Percentiles rank a stretch among this genome's conserved stretches.
These are phyloP conservation scores for Bathelium albidoporum DNA, from an alignment of 495 filamentous ascomycete species.

Conservation along the genomic window DNA sequence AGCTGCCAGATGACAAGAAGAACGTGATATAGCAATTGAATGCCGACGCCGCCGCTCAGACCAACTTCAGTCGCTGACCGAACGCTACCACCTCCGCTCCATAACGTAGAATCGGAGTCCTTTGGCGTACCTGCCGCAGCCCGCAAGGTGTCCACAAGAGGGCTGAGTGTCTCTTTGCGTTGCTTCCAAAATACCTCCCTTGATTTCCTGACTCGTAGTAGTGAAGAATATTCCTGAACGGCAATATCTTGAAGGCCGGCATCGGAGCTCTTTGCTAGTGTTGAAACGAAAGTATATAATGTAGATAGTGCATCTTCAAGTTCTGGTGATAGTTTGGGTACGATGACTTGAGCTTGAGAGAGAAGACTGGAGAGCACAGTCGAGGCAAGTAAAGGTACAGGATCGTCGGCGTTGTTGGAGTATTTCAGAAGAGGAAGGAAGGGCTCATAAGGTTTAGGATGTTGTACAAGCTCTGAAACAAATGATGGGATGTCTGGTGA, in stretches of 20 bases:
- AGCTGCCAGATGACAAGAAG: conserved; percentile 91
- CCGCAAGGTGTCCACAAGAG: conserved; percentile 73
- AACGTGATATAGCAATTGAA: conserved; percentile 92
- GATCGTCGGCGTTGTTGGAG: conserved; percentile 70
- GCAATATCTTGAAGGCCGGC: conserved; percentile 91
- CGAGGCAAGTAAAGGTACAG: conserved; percentile 81
- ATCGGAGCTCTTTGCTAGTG: conserved; percentile 67
- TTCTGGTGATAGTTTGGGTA: conserved; percentile 42
- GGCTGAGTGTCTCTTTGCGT: conserved; percentile 67
- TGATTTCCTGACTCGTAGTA: conserved; percentile 67
- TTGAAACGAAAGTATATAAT: conserved; percentile 78
- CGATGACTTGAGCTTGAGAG: conserved; percentile 51
- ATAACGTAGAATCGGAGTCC: conserved; percentile 57
- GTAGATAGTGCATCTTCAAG: conserved; percentile 75
- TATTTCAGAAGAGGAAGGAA: conserved; percentile 78
- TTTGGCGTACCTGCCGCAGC: conserved; percentile 60
- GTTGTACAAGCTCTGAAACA: conserved; percentile 59
- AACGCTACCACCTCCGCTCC: conserved; percentile 51
- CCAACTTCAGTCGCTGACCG: conserved; percentile 46
- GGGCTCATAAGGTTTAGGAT: conserved; percentile 69
- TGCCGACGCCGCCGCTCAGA: conserved; percentile 69
- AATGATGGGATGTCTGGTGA: conserved; percentile 65
- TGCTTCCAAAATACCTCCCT: conserved; percentile 82
- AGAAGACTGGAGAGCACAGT: conserved; percentile 77
- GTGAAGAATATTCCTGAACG: conserved; percentile 77